Base-by-base conservation (phyloP, 1,284 basidiomycete species). In the Cryptococcus sp. region DNA sequence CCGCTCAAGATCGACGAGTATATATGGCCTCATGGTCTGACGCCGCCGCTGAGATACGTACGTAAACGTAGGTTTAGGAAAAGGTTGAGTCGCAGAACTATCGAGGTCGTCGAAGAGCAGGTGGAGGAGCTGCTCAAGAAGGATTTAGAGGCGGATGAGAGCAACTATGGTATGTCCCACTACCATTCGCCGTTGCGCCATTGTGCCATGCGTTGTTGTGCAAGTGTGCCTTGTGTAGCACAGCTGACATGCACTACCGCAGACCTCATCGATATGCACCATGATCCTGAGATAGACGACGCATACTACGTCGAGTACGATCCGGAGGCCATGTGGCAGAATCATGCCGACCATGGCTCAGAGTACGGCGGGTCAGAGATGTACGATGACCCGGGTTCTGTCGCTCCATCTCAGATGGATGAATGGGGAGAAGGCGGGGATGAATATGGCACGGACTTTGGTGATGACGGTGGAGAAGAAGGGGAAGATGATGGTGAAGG, bases 1-100 rank as follows among this genome's bases (percentile, higher is more conserved):
- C 85, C 83, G 53, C 89, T 97, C 79, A 93, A 89, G 67, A 85
- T 95, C 35, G 93, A 97, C 66, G 95, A 98, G 67, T 98, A 94
- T 77, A 91, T 98, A 60, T 99, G 91, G 87, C 93, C 91, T 0
- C 95, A 99, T 70, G 96, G 96, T 5, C 83, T 99, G 56, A 97
- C 94, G 0, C 95, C 95, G 48, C 96, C 96, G 8, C 80, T 99
- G 66, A 86, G 90, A 58, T 88, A 94, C 75, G 93, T 88, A 39
- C 85, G 96, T 49, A 97, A 98, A 78, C 85, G 96, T 27, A 83
- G 96, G 42, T 99, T 98, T 79, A 84, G 95, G 60, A 96, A 94
- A 76, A 57, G 67, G 17, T 60, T 71, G 41, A 65, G 64, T 13
- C 48, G 61, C 35, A 66, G 91, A 85, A 92, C 92, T 1, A 98